These are phyloP conservation scores for Pseudogymnoascus sp. DNA, from an alignment of 2,329 filamentous ascomycete species.

Conservation along the genomic window DNA sequence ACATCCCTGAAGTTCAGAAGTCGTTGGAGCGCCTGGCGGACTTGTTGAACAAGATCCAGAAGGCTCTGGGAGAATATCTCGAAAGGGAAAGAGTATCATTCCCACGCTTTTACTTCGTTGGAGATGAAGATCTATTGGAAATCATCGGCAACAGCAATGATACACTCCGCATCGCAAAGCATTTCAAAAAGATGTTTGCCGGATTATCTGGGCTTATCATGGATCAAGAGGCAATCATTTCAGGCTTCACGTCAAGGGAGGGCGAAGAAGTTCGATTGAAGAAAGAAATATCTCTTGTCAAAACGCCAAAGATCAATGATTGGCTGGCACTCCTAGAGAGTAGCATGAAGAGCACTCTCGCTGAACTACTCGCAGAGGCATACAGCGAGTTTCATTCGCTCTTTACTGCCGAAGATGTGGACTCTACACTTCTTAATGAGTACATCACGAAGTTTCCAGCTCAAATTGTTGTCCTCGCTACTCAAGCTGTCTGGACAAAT, in stretches of 20 bases:
- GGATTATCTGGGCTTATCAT: conserved; percentile 85
- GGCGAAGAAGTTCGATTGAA: conserved; percentile 82
- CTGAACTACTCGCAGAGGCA: conserved; percentile 82
- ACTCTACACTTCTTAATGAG: conserved; percentile 62
- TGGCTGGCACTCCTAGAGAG: conserved; percentile 91
- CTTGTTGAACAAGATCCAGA: conserved; percentile 96
- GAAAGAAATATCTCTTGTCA: conserved; percentile 84
- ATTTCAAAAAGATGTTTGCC: conserved; percentile 99
- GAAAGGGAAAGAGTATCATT: conserved; percentile 97
- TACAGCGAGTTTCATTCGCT: conserved; percentile 74
- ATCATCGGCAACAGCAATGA: conserved; percentile 99
- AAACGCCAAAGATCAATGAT: conserved; percentile 95
- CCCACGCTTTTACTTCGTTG: conserved; percentile 98
- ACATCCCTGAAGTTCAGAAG: conserved; percentile 92
- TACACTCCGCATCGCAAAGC: conserved; percentile 89
- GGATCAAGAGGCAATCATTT: conserved; percentile 83
- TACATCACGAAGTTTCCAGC: conserved; percentile 83
- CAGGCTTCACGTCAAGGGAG: conserved; percentile 91
- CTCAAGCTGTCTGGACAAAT: conserved; percentile 89
- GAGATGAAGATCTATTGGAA: conserved; percentile 94
- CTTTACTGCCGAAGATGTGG: conserved; percentile 64
- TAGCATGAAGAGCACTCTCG: conserved; percentile 90
- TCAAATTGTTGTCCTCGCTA: conserved; percentile 90
- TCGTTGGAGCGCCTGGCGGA: conserved; percentile 94
- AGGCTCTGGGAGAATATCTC: conserved; percentile 95